Evolutionary conservation across 108 stramenopile genomes (phyloP), one percentile per base, ranked within the genome.

Genomic region (Cyclotella choctawhatcheeana): DNA sequence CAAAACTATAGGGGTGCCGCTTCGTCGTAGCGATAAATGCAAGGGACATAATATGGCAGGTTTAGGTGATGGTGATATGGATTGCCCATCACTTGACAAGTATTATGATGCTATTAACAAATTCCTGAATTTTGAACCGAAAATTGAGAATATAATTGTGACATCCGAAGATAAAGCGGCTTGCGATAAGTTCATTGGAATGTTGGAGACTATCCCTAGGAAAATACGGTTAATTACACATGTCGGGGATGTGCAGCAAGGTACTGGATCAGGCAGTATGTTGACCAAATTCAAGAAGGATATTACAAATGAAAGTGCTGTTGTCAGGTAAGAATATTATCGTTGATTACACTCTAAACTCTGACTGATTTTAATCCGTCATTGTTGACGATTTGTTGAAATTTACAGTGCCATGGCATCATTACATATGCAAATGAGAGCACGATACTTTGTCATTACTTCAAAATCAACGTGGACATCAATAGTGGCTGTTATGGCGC

Each of bases 181-280:
- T 18, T 53, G 59, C 26, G 31, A 20, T 27, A 51, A 76, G 33
- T 76, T 76, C 43, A 62, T 69, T 20, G 17, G 5, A 35, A 48
- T 76, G 34, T 0, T 76, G 31, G 62, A 69, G 45, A 76, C 43
- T 20, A 61, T 63, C 35, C 40, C 63, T 40, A 67, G 67, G 22
- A 33, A 54, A 14, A 40, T 76, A 0, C 67, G 75, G 16, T 35
- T 76, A 2, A 20, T 76, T 22, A 44, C 25, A 3, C 68, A 76
- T 63, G 67, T 76, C 14, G 75, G 75, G 17, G 75, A 76, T 44
- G 75, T 76, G 5, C 75, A 76, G 43, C 75, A 76, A 62, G 75
- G 75, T n/a, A 76, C 75, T 1, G 75, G 75, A 10, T 76, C 75
- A 5, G 75, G 51, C 3, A 63, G 67, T 13, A 76, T 54, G 31